These are phyloP conservation scores for Rhodotorula paludigena DNA, from an alignment of 768 basidiomycete genomes.

Conservation along the genomic window DNA sequence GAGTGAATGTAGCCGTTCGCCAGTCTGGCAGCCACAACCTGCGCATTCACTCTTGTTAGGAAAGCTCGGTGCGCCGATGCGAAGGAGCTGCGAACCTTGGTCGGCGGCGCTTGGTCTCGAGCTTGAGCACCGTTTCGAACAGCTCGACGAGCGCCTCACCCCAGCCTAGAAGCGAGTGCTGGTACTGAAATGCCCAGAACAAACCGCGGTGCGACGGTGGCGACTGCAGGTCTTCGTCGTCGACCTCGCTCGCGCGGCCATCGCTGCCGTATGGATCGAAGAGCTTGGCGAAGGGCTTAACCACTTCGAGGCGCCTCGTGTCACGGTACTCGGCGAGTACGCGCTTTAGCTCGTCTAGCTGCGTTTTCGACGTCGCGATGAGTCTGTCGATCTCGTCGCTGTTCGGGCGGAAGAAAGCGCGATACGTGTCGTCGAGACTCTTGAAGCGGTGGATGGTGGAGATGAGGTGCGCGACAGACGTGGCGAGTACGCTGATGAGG, in stretches of 20 bases:
- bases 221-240: background rate
- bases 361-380: background rate
- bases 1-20: slow-evolving; percentile 10
- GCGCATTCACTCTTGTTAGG: background rate
- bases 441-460: slow-evolving; percentile 30
- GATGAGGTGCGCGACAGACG: slow-evolving; percentile 21
- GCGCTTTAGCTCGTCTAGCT: slow-evolving; percentile 11
- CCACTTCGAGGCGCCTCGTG: slow-evolving; percentile 26
- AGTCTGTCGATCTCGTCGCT: background rate
- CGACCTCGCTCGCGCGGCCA: background rate
- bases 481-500: slow-evolving; percentile 13
- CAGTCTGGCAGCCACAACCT: slow-evolving; percentile 36
- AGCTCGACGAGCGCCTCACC: slow-evolving; percentile 29
- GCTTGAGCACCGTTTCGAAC: slow-evolving; percentile 8
- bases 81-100: background rate
- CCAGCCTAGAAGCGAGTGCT: slow-evolving; percentile 26
- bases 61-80: background rate
- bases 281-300: slow-evolving; percentile 26
- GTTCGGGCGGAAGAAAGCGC: slow-evolving; percentile 4
- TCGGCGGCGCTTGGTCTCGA: slow-evolving; percentile 30
- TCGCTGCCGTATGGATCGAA: slow-evolving; percentile 33
- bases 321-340: slow-evolving; percentile 15
- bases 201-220: slow-evolving; percentile 31
- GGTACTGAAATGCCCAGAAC: slow-evolving; percentile 33
- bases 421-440: slow-evolving; percentile 14